Percentiles rank a stretch among this genome's conserved stretches.
These are phyloP conservation scores for Skeletonema tropicum DNA, from an alignment of 108 stramenopile genomes.

Conservation along the genomic window DNA sequence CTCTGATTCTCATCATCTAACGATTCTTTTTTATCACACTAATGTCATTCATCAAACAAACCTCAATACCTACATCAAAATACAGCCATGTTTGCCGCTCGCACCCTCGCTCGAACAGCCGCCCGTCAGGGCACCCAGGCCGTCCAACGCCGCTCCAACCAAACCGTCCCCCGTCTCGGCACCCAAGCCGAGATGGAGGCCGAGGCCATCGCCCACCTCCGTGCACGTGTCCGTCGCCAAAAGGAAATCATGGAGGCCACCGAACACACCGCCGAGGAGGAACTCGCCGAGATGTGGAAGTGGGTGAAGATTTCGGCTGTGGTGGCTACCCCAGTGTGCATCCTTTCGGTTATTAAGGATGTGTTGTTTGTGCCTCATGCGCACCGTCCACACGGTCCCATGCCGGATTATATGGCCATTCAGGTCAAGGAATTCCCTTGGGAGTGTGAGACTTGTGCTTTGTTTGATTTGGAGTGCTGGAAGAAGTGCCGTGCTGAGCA, in stretches of 20 bases:
- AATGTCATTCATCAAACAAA: not conserved
- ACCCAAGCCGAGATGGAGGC: conserved; percentile 73
- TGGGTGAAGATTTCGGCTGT: conserved; percentile 86
- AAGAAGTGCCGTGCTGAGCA: conserved; percentile 93
- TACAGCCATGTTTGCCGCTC: conserved; percentile 12
- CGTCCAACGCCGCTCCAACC: conserved; percentile 62
- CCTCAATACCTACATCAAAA: not conserved
- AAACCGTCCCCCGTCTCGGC: conserved; percentile 73
- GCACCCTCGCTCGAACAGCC: conserved; percentile 11
- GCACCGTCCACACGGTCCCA: conserved; percentile 63
- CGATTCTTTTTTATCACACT: not conserved
- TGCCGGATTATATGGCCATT: conserved; percentile 91
- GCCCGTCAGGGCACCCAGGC: conserved; percentile 18
- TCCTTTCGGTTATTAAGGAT: conserved; percentile 69
- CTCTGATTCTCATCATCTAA: not conserved
- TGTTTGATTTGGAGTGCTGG: conserved; percentile 93
- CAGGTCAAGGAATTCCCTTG: conserved; percentile 95
- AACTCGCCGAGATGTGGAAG: conserved; percentile 80
- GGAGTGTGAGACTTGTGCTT: conserved; percentile 90
- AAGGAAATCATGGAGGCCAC: conserved; percentile 72
- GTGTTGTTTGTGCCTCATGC: conserved; percentile 65
- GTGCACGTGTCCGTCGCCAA: conserved; percentile 79
- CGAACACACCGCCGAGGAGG: conserved; percentile 62
- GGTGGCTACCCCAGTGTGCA: conserved; percentile 66
- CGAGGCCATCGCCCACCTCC: conserved; percentile 79